phyloP scores from a whole-genome alignment of 1,284 basidiomycete species.

The Bjerkandera adusta region DNA sequence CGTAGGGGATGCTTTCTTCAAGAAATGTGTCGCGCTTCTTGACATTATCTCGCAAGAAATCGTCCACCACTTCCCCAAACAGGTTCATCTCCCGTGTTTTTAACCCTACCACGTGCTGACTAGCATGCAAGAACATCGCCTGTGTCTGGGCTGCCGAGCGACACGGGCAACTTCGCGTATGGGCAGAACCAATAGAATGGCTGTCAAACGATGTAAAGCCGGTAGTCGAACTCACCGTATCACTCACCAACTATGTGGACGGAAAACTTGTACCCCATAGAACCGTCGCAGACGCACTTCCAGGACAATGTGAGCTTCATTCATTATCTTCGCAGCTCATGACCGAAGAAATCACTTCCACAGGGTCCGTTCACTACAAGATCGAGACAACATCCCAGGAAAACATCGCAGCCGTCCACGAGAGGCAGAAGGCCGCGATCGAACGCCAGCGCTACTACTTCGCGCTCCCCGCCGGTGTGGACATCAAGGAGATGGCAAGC shows the following conservation, averaged over 20 bases:
- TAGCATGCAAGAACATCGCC: constrained; percentile 46
- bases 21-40: constrained; percentile 71
- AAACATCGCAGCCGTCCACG: constrained; percentile 32
- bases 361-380: constrained; percentile 59
- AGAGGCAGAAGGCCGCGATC: constrained; percentile 30
- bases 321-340: neutral
- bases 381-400: constrained; percentile 36
- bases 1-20: constrained; percentile 76
- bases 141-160: constrained; percentile 59
- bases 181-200: constrained; percentile 61
- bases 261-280: constrained; percentile 31
- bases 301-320: constrained; percentile 36
- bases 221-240: constrained; percentile 42
- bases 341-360: neutral
- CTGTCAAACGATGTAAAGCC: constrained; percentile 31
- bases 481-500: constrained; percentile 40
- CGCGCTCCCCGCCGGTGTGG: constrained; percentile 47
- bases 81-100: constrained; percentile 43
- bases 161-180: constrained; percentile 51
- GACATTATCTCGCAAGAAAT: constrained; percentile 71
- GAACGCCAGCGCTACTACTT: constrained; percentile 42
- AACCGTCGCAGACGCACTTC: constrained; percentile 1
- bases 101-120: no score
- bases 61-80: constrained; percentile 58
- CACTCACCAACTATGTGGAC: constrained; percentile 33